A percentile compares a stretch with the other conserved stretches of the same genome.
phyloP scores from a whole-genome alignment of 148 eudicot species.

The Fagopyrum esculentum region DNA sequence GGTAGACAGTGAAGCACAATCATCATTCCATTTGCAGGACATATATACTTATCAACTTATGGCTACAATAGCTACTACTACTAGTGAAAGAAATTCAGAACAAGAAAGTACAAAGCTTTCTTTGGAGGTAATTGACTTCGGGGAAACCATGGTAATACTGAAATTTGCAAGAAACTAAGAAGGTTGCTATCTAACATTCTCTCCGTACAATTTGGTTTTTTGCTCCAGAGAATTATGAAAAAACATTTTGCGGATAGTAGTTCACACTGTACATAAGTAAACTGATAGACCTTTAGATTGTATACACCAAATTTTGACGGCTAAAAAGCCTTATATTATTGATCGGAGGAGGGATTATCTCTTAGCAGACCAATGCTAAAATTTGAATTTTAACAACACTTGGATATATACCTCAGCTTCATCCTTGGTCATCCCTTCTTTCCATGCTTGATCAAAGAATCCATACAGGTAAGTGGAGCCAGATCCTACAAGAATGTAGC shows the following conservation, averaged over 20 bases:
- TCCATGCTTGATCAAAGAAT: slow-evolving; percentile 83
- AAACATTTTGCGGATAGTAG: background rate
- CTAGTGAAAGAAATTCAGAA: background rate
- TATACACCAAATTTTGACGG: too few relatives aligned
- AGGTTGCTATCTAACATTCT: background rate
- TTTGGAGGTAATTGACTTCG: background rate
- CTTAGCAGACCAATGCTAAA: background rate
- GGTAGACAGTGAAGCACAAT: background rate
- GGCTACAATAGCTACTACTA: too few relatives aligned
- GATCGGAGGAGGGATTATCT: too few relatives aligned
- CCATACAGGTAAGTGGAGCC: slow-evolving; percentile 84
- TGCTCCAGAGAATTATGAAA: background rate
- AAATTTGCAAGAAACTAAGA: background rate
- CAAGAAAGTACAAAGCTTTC: background rate
- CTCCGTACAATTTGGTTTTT: background rate
- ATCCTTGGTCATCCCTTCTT: slow-evolving; percentile 72
- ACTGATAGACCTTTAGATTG: too few relatives aligned
- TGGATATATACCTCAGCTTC: slow-evolving; percentile 75
- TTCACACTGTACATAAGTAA: background rate
- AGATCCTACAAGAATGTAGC: slow-evolving; percentile 41
- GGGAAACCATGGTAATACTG: background rate
- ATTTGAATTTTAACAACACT: background rate
- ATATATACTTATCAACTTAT: too few relatives aligned
- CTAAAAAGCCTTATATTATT: too few relatives aligned
- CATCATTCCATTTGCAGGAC: background rate